Base-by-base conservation (phyloP, 306 rosid genomes). In the Ziziphus jujuba region DNA sequence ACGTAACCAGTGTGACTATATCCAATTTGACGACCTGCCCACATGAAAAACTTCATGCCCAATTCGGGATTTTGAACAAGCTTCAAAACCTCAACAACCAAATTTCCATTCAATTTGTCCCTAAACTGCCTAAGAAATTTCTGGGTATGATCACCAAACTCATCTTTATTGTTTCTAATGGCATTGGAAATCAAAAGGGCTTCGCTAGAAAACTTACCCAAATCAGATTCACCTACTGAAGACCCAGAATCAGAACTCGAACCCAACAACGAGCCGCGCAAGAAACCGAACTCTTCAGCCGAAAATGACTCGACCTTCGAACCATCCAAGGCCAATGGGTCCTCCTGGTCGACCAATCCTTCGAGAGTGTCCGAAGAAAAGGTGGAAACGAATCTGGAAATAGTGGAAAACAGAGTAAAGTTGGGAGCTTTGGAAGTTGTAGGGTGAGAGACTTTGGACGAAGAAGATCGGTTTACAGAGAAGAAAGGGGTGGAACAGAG, bases 21-120 rank as follows among this genome's bases (percentile, higher is more conserved):
- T 47, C 95, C 97, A 25, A 90, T 87, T 66, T 90, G 97, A 20
- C 89, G 67, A 80, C 92, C 85, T 2, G 86, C 83, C 97, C 97
- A 90, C 1, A 87, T 7, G 74, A 90, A 90, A 49, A 90, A 87
- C 75, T 75, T 76, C 19, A 90, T 82, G 19, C 91, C 83, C 68
- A 90, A 65, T 4, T 79, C 76, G 58, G 83, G 84, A 19, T 65
- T 72, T 38, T 61, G 71, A 1, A 84, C 69, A 62, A 52, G 72
- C 44, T 70, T 66, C 85, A 87, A 73, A 7, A 90, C 88, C 64
- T 87, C 79, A 12, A 85, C 62, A 12, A 87, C 89, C 63, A 90
- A 50, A 69, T 59, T 67, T 5, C 75, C 80, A 25, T 52, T 84
- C 67, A 90, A 72, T 16, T 58, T 77, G 31, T 73, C 73, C 38